Base-by-base conservation (phyloP, 306 rosid species). In the Prunus kanzakura region DNA sequence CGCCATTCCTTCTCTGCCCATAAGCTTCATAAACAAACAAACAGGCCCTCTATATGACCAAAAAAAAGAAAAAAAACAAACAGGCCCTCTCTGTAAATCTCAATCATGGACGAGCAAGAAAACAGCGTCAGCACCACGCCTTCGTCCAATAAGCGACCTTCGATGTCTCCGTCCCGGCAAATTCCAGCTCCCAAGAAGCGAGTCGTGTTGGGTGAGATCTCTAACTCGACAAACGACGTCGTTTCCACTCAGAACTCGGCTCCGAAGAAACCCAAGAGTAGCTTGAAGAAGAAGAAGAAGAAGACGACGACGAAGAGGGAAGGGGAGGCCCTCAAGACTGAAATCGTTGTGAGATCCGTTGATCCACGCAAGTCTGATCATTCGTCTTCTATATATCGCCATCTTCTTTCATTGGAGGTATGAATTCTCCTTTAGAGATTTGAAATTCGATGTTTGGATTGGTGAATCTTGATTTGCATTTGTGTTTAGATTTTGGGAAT, bases 381-480 rank as follows among this genome's bases (percentile, higher is more conserved):
- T 75, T 60, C 71, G 18, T 61, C 68, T 58, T 58, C 71, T 25
- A 56, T 81, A 52, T 77, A 76, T 57, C 35, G 10, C 18, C 71
- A 81, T 72, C 78, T 76, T 81, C 81, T n/a, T 3, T 35, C 74
- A 22, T 22, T 76, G 70, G 85, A 81, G 85, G 81, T 76, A 71
- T 8, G 6, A 10, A 45, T 67, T 47, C 45, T 67, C 54, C 27
- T 1, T 35, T 68, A 3, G 12, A 25, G 43, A 68, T 47, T 46
- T 51, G 20, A 13, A 72, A 25, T 41, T 41, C 10, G 47, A 2
- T 27, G 60, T 15, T 61, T 43, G 62, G 29, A 45, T 9, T 51
- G 52, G 27, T 60, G 29, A 45, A 13, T 15, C 13, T 61, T 73
- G 43, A 46, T 67, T 50, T 46, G 64, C 64, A 60, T 25, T n/a